Percentiles rank a stretch among this genome's conserved stretches.
Evolutionary conservation across 1,284 basidiomycete genomes (phyloP).

Genomic region (Schizophyllum commune): DNA sequence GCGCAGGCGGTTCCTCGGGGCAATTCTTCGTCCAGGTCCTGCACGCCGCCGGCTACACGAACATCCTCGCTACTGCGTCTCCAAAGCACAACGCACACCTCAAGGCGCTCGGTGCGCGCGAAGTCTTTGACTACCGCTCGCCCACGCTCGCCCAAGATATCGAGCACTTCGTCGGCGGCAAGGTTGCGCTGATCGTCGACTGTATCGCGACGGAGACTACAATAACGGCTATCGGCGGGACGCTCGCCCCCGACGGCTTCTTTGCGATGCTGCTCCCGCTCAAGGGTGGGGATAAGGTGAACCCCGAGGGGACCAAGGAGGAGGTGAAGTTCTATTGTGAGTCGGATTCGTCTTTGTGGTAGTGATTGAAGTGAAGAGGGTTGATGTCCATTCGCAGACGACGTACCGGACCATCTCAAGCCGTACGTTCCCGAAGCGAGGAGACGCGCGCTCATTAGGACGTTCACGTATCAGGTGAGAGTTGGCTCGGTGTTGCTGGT

Average conservation of each 20-base stretch:
- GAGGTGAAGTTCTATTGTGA: conserved; percentile 28
- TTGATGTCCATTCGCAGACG: not conserved
- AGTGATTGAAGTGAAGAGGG: not conserved
- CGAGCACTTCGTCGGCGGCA: conserved; percentile 3
- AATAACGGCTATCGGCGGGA: conserved; percentile 25
- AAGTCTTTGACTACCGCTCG: conserved; percentile 44
- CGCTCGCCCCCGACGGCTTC: conserved; percentile 27
- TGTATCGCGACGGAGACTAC: conserved; percentile 33
- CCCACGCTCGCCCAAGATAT: conserved; percentile 7
- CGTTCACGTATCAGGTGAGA: conserved; percentile 35
- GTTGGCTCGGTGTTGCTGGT: not conserved
- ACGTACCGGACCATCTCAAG: not conserved
- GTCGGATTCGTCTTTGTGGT: conserved; percentile 8
- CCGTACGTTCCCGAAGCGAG: conserved; percentile 20
- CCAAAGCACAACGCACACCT: conserved; percentile 37
- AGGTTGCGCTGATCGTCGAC: conserved; percentile 33
- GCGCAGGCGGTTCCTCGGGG: conserved; percentile 49
- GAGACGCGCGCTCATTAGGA: conserved; percentile 30
- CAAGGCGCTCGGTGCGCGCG: conserved; percentile 38
- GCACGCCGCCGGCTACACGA: conserved; percentile 41
- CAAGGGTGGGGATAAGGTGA: conserved; percentile 33
- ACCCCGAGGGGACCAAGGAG: conserved; percentile 20
- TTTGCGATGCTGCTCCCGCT: conserved; percentile 42
- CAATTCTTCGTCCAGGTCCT: conserved; percentile 49
- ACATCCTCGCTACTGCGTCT: conserved; percentile 46